Evolutionary conservation across 2,329 filamentous ascomycete genomes (phyloP).

Genomic region (Colletotrichum graminicola): DNA sequence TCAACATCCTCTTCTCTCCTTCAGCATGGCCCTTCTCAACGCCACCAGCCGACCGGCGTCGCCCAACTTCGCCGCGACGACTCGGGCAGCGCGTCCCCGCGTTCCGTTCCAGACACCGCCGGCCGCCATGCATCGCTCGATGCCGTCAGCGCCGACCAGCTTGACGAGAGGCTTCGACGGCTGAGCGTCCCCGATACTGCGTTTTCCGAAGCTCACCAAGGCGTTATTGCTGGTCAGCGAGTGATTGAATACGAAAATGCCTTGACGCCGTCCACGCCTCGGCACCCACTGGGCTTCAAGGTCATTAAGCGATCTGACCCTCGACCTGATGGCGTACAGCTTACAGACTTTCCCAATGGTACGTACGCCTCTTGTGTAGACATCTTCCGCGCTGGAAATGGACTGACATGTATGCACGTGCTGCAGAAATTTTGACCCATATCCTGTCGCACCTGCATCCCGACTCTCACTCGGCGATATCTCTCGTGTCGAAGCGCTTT

Average conservation of each 20-base stretch:
- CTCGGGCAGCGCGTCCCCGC: constrained; percentile 54
- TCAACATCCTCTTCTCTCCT: constrained; percentile 50
- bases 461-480: constrained; percentile 83
- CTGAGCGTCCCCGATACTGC: constrained; percentile 58
- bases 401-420: constrained; percentile 11
- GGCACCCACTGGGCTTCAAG: constrained; percentile 66
- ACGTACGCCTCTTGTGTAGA: constrained; percentile 62
- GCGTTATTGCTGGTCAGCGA: constrained; percentile 61
- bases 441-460: constrained; percentile 91
- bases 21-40: constrained; percentile 69
- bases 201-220: constrained; percentile 46
- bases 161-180: constrained; percentile 65
- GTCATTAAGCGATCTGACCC: constrained; percentile 62
- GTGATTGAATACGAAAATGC: constrained; percentile 74
- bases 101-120: constrained; percentile 48
- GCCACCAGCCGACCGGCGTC: constrained; percentile 57
- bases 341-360: constrained; percentile 85
- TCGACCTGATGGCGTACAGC: constrained; percentile 55
- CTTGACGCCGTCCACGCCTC: constrained; percentile 59
- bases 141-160: constrained; percentile 56
- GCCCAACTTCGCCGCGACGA: constrained; percentile 50
- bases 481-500: constrained; percentile 89
- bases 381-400: constrained; percentile 16
- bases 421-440: constrained; percentile 88
- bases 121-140: constrained; percentile 46